A percentile compares a stretch with the other conserved stretches of the same genome.
Conservation (phyloP, 2,329 filamentous ascomycete genomes). For the Cordyceps javanica region DNA sequence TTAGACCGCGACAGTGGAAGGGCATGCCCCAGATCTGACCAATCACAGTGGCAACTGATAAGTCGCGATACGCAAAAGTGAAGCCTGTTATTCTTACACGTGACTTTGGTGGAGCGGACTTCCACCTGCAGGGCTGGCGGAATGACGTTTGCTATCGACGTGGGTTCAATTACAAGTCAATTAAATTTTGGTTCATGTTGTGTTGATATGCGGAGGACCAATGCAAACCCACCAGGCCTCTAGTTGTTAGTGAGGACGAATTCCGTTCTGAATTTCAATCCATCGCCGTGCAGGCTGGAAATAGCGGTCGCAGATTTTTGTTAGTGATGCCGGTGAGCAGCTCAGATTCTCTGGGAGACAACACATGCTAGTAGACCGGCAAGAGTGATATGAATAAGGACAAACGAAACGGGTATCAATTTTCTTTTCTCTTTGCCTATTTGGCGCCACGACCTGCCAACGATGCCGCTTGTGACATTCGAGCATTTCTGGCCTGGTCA, state of each 20-base stretch:
- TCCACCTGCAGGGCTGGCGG: neutral
- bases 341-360: too few species aligned
- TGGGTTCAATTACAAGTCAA: neutral
- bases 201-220: neutral
- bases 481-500: constrained; percentile 47
- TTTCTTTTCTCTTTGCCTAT: constrained; percentile 24
- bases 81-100: neutral
- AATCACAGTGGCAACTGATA: constrained; percentile 1
- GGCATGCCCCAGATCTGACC: neutral
- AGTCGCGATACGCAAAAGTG: constrained; percentile 7
- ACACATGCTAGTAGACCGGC: neutral
- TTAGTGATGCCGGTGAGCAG: neutral
- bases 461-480: constrained; percentile 47
- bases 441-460: constrained; percentile 51
- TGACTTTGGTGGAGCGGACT: constrained; percentile 7
- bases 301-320: too few species aligned
- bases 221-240: neutral
- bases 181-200: neutral
- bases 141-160: neutral
- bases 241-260: too few species aligned
- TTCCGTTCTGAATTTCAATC: too few species aligned
- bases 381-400: neutral
- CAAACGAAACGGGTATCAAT: constrained; percentile 2
- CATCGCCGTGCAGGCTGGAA: too few species aligned
- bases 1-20: neutral